Conservation (phyloP, 345 rosid genomes). For the Microthlaspi erraticum region DNA sequence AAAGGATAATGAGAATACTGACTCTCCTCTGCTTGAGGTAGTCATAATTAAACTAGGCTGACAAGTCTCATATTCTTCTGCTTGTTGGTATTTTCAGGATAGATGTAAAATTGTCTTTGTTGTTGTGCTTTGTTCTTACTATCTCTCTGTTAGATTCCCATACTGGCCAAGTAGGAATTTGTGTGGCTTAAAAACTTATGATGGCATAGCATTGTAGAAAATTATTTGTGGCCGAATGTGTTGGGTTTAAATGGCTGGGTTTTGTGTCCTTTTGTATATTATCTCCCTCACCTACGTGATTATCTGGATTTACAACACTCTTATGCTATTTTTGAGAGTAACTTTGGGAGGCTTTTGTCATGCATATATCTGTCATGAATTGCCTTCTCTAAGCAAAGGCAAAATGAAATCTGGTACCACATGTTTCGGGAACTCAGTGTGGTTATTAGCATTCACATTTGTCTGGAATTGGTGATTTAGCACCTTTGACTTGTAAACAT, state of each 20-base stretch:
- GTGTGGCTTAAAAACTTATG: slow-evolving; percentile 20
- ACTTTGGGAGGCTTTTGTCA: slow-evolving; percentile 13
- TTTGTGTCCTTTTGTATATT: slow-evolving; percentile 1
- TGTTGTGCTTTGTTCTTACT: slow-evolving; percentile 7
- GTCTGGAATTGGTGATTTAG: slow-evolving; percentile 3
- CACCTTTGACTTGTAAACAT: slow-evolving; percentile 9
- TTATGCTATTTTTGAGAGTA: not conserved
- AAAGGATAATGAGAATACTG: slow-evolving; percentile 52
- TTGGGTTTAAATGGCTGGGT: slow-evolving; percentile 7
- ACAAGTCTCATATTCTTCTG: slow-evolving; percentile 11
- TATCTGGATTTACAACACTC: slow-evolving; percentile 7
- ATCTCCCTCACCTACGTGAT: slow-evolving; percentile 10
- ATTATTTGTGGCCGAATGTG: slow-evolving; percentile 9
- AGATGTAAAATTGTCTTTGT: not conserved
- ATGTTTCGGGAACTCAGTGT: slow-evolving; percentile 11
- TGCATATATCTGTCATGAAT: slow-evolving; percentile 9
- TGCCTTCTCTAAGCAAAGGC: not conserved
- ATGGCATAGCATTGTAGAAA: slow-evolving; percentile 28
- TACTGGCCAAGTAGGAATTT: slow-evolving; percentile 11
- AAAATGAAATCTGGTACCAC: not conserved
- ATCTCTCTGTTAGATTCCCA: slow-evolving; percentile 11
- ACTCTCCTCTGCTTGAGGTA: slow-evolving; percentile 80
- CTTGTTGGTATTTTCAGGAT: slow-evolving; percentile 11
- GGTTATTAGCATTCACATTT: slow-evolving; percentile 29
- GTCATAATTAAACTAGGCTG: slow-evolving; percentile 13